Evolutionary conservation across 345 rosid genomes (phyloP), one percentile per base, ranked within the genome.

Genomic region (Draba incana): DNA sequence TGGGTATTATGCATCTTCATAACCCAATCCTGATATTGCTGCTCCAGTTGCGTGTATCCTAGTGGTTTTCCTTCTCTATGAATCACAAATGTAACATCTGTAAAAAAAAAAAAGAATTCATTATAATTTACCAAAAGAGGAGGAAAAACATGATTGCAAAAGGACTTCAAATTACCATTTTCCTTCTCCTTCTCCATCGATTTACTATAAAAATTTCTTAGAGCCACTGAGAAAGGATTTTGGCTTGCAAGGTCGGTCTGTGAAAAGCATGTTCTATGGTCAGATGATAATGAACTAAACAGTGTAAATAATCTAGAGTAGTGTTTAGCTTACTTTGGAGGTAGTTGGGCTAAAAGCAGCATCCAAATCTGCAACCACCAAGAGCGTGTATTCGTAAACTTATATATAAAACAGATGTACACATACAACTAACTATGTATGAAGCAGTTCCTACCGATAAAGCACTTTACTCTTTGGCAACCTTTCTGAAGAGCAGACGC

Each of bases 301-400:
- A 65, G 2, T 8, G 48, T 8, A 45, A 6, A 25, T 16, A 52
- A 10, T 35, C 41, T 52, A 53, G 6, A 30, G 37, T 27, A 8
- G 35, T 30, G 70, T 10, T 31, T 57, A 46, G 35, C 71, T 69
- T 78, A 84, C 93, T 84, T 89, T 90, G 33, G 86, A 81, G 44
- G 85, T 82, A 13, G 87, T 84, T 24, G 94, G 94, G 75, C 68
- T 83, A 59, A 87, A 90, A 30, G 94, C 97, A 31, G 86, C 92
- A 83, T 90, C 97, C 60, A 85, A 80, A 14, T 90, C 94, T 88
- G 85, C 78, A 74, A 74, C 48, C 52, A 69, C 60, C 1, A 69
- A 51, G 50, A 37, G 49, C 45, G 9, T 10, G 33, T 57, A 53
- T 45, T 24, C 13, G 33, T 20, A 10, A 44, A 51, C 24, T 4